Evolutionary conservation across 1,284 basidiomycete genomes (phyloP).

Genomic region (Tilletia walkeri): DNA sequence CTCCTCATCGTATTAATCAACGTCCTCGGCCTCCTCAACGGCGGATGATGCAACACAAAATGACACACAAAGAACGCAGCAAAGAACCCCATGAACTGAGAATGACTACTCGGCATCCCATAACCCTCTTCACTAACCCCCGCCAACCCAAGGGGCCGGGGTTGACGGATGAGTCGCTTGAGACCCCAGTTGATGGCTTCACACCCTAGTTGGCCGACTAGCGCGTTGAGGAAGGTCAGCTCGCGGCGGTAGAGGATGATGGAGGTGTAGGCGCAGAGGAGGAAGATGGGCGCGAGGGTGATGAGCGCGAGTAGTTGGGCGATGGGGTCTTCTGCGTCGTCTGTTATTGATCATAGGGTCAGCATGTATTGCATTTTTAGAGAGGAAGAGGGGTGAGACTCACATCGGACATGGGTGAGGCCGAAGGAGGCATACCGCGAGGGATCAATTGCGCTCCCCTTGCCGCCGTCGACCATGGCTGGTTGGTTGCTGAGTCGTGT

Average conservation of each 20-base stretch:
- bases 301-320: constrained; percentile 43
- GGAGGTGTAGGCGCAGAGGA: constrained; percentile 66
- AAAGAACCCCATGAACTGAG: constrained; percentile 85
- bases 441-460: constrained; percentile 37
- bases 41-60: constrained; percentile 68
- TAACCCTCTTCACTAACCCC: constrained; percentile 66
- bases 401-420: constrained; percentile 50
- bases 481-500: too few species aligned
- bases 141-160: constrained; percentile 68
- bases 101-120: constrained; percentile 82
- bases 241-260: constrained; percentile 75
- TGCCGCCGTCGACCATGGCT: neutral
- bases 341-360: neutral
- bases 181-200: constrained; percentile 72
- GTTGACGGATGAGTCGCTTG: constrained; percentile 69
- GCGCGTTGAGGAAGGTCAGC: constrained; percentile 74
- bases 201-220: constrained; percentile 73
- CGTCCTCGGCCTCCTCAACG: constrained; percentile 59
- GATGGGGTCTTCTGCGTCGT: constrained; percentile 39
- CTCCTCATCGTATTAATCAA: constrained; percentile 34
- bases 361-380: neutral
- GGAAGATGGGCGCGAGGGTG: constrained; percentile 50
- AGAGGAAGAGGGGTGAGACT: constrained; percentile 9
- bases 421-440: constrained; percentile 40
- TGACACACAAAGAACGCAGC: constrained; percentile 73